Base-by-base conservation (phyloP, 371 early-diverging fungal genomes). In the Rhizopus arrhizus region DNA sequence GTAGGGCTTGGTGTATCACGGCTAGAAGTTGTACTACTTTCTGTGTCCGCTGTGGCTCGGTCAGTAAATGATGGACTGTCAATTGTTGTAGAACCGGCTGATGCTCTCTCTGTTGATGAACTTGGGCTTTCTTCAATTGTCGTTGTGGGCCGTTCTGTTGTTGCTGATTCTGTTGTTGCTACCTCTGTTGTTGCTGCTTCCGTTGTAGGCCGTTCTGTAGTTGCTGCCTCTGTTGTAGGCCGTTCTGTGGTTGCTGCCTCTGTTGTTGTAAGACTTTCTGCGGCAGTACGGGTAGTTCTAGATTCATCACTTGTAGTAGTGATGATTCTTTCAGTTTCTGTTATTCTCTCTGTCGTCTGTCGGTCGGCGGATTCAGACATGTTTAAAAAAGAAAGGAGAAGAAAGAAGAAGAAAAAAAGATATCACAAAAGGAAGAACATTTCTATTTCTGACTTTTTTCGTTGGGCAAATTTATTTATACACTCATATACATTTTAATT, bases 211-310 rank as follows among this genome's bases (percentile, higher is more conserved):
- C 28, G 40, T 58, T 48, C 58, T 32, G 59, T 42, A n/a, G 56
- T 50, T 13, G 50, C 59, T 33, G 59, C 50, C 9, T 47, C 51
- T 31, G 36, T 48, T 41, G 42, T 29, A 43, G 58, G 33, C 5
- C 16, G 10, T 36, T 45, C 40, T 41, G 54, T 42, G 5, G 43
- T 43, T 13, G 8, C 13, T 5, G 8, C 15, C n/a, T 43, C 43
- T 5, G 43, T 43, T 5, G 43, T 43, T 9, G 43, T 15, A 43
- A 2, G 22, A 0, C 22, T 22, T 22, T 22, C 22, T 22, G 43
- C 32, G 28, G 53, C 9, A 36, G 6, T 36, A 36, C 11, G 9
- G 3, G 53, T 53, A 16, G 53, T 2, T 36, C 36, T 36, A 36
- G 9, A 6, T 2, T 36, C 36, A 36, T 36, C 36, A 11, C 36